These are phyloP conservation scores for Trichoderma oligosporum DNA, from an alignment of 2,329 filamentous ascomycete genomes.

Conservation along the genomic window DNA sequence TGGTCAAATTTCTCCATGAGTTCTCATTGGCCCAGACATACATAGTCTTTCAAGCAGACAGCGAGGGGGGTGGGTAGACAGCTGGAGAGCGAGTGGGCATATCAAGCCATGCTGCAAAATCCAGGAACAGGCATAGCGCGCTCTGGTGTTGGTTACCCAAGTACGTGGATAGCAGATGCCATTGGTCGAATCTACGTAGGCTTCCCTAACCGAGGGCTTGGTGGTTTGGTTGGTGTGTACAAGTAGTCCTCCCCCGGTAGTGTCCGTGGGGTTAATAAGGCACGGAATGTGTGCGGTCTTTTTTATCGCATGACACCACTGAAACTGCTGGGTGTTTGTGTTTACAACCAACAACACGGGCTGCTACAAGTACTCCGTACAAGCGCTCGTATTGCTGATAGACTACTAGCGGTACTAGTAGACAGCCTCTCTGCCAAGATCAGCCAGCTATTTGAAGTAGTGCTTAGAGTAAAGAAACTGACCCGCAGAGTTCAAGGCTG, in stretches of 20 bases:
- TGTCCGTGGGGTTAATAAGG: not conserved
- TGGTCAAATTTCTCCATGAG: slow-evolving; percentile 15
- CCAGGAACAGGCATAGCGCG: slow-evolving; percentile 35
- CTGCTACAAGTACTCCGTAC: not conserved
- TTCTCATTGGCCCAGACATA: not conserved
- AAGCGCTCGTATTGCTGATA: too few relatives aligned
- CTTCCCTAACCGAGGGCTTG: not conserved
- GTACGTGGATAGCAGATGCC: not conserved
- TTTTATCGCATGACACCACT: not conserved
- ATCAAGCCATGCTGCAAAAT: slow-evolving; percentile 15
- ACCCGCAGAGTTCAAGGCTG: not conserved
- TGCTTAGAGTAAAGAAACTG: not conserved
- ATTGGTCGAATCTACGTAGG: slow-evolving; percentile 11
- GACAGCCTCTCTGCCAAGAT: not conserved
- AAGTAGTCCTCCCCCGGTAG: too few relatives aligned
- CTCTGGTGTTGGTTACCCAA: not conserved
- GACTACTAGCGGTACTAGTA: not conserved
- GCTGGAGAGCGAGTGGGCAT: not conserved
- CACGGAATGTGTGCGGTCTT: slow-evolving; percentile 5
- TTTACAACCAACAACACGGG: not conserved
- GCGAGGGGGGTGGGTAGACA: slow-evolving; percentile 5
- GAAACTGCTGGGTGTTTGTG: not conserved
- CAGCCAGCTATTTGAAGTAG: not conserved
- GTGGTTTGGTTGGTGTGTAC: not conserved
- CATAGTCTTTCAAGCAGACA: not conserved